Conservation (phyloP, 306 rosid species). For the Fragaria ananassa region DNA sequence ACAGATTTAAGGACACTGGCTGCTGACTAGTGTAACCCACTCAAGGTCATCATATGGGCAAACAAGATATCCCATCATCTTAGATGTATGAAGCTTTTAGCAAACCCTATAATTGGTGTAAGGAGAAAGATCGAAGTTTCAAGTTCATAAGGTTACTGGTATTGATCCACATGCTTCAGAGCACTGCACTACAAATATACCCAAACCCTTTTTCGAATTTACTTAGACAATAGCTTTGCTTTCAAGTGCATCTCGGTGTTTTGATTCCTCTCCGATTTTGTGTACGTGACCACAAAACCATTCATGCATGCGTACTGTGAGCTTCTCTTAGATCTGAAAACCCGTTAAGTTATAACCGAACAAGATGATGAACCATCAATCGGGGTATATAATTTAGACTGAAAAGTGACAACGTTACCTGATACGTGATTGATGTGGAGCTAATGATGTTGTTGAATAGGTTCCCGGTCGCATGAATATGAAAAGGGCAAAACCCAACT, state of each 20-base stretch:
- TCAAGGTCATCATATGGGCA: conserved; percentile 38
- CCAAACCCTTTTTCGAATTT: conserved; percentile 15
- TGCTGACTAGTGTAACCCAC: conserved; percentile 36
- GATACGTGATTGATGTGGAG: conserved; percentile 24
- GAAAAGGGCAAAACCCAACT: conserved; percentile 8
- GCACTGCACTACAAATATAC: conserved; percentile 14
- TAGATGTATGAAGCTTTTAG: conserved; percentile 35
- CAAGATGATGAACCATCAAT: neutral
- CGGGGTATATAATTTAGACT: neutral
- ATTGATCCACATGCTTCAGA: conserved; percentile 11
- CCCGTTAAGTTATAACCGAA: too few species aligned
- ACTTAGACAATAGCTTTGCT: conserved; percentile 20
- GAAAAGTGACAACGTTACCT: neutral
- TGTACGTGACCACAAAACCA: conserved; percentile 23
- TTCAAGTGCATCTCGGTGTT: neutral
- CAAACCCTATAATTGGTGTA: conserved; percentile 34
- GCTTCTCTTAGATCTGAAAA: neutral
- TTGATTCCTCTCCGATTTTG: neutral
- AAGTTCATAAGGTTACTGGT: neutral
- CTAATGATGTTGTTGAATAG: conserved; percentile 28
- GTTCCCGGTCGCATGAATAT: conserved; percentile 25
- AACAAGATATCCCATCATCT: conserved; percentile 33
- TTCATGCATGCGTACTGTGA: neutral
- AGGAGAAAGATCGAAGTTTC: conserved; percentile 3
- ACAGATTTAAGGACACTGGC: conserved; percentile 20